These are phyloP conservation scores for Monilinia aucupariae DNA, from an alignment of 2,329 filamentous ascomycete species.

Conservation along the genomic window DNA sequence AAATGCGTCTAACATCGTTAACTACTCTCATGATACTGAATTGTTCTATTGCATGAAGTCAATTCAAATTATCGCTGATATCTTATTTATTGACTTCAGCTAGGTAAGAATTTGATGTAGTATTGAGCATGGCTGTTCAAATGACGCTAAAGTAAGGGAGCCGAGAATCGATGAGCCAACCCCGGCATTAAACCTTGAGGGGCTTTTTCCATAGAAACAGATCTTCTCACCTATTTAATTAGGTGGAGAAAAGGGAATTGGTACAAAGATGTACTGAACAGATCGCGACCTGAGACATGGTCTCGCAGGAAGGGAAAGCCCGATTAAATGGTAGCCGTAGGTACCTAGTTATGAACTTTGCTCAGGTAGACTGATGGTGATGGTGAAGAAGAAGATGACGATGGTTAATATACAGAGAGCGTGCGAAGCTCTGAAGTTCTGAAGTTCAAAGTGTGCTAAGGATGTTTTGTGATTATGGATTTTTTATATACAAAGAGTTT, in stretches of 20 bases:
- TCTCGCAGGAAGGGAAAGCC: background rate
- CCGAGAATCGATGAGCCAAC: background rate
- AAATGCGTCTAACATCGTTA: no score
- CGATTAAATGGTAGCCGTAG: background rate
- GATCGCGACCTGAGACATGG: background rate
- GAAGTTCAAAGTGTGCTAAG: no score
- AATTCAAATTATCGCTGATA: no score
- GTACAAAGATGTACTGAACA: background rate
- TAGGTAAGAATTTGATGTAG: background rate
- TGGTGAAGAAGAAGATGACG: no score
- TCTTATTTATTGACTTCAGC: accelerated
- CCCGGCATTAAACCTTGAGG: background rate
- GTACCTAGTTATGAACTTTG: background rate
- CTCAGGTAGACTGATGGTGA: no score
- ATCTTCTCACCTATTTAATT: background rate
- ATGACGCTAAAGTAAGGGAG: background rate
- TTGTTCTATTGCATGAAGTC: background rate
- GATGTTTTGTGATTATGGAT: no score
- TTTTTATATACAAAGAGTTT: no score
- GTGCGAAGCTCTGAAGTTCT: no score
- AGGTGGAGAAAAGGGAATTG: background rate
- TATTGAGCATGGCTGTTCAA: background rate
- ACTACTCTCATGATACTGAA: background rate
- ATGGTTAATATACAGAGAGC: no score
- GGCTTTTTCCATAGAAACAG: no score